These are phyloP conservation scores for Colletotrichum tabaci DNA, from an alignment of 2,329 filamentous ascomycete species.

Conservation along the genomic window DNA sequence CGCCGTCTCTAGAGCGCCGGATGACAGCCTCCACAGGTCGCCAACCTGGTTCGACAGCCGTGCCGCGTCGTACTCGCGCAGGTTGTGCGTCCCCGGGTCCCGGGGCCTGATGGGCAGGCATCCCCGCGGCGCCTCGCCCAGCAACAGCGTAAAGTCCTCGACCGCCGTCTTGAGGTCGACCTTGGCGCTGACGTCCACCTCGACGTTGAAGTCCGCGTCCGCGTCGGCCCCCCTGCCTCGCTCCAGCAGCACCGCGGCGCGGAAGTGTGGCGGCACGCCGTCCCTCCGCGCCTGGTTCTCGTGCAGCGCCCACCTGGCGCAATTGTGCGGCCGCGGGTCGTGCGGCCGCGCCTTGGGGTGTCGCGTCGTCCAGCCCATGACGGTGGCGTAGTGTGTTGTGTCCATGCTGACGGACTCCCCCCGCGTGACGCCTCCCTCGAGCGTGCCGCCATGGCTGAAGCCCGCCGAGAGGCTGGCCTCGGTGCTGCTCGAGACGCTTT, in stretches of 20 bases:
- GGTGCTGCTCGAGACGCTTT: background rate
- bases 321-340: background rate
- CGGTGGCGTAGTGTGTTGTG: background rate
- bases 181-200: background rate
- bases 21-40: background rate
- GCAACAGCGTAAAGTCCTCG: background rate
- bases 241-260: background rate
- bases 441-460: background rate
- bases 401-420: background rate
- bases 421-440: background rate
- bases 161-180: background rate
- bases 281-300: slow-evolving; percentile 4
- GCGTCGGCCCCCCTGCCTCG: background rate
- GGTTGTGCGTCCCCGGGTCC: background rate
- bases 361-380: background rate
- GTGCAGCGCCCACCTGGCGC: slow-evolving; percentile 1
- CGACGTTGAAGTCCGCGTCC: background rate
- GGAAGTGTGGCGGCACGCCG: slow-evolving; percentile 1
- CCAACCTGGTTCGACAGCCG: background rate
- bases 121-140: background rate
- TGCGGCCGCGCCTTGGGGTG: background rate
- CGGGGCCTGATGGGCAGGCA: background rate
- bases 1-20: background rate
- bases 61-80: background rate
- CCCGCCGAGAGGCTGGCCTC: background rate